These are phyloP conservation scores for Hypoxylon crocopeplum DNA, from an alignment of 495 filamentous ascomycete genomes.

Conservation along the genomic window DNA sequence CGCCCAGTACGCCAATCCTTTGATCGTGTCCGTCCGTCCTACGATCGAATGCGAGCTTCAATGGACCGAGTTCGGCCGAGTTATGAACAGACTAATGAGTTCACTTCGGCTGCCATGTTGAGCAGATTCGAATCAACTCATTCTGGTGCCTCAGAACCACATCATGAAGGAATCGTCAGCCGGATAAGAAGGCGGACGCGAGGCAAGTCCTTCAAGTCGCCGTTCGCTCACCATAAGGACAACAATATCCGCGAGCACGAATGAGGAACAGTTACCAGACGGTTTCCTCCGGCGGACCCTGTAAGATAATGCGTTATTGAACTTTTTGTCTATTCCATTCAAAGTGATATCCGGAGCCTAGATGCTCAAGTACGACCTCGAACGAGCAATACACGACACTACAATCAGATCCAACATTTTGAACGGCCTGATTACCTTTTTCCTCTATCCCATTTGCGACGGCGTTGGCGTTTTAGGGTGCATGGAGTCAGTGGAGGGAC, in stretches of 20 bases:
- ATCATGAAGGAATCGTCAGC: constrained; percentile 35
- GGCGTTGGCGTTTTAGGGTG: constrained; percentile 38
- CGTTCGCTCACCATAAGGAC: constrained; percentile 39
- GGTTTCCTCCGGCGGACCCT: constrained; percentile 2
- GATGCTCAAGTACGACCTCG: constrained; percentile 37
- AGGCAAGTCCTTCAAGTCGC: constrained; percentile 42
- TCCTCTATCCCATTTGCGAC: constrained; percentile 25
- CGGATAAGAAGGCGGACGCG: constrained; percentile 42
- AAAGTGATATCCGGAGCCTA: constrained; percentile 31
- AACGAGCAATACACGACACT: constrained; percentile 41
- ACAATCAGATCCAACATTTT: constrained; percentile 17
- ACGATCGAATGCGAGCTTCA: constrained; percentile 73
- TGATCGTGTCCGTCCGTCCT: constrained; percentile 65
- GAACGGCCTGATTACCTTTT: constrained; percentile 16
- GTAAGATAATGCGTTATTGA: constrained; percentile 17
- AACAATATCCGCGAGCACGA: constrained; percentile 41
- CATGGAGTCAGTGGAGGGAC: constrained; percentile 30
- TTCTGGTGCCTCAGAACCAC: constrained; percentile 40
- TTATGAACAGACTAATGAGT: constrained; percentile 87
- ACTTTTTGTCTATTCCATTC: constrained; percentile 21
- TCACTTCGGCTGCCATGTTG: constrained; percentile 84
- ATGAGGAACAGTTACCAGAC: constrained; percentile 10
- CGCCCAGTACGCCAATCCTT: constrained; percentile 60
- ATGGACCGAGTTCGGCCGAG: constrained; percentile 79
- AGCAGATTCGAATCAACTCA: constrained; percentile 81